Conservation (phyloP, 768 basidiomycete species). For the Rossbeevera mucosa region DNA sequence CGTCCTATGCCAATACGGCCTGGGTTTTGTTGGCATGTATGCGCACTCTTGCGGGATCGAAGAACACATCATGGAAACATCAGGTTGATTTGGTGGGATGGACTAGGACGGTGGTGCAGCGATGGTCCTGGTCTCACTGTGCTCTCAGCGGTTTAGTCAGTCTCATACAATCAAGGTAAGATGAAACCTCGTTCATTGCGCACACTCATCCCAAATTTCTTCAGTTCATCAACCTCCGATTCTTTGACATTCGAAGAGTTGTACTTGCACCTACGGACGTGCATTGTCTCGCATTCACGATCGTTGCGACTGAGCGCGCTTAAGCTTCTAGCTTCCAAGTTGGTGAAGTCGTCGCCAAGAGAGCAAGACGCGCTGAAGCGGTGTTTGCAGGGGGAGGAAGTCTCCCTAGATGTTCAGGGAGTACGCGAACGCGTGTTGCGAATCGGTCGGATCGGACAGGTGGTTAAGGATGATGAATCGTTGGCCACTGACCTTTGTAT, state of each 20-base stretch:
- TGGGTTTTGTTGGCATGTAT: conserved; percentile 64
- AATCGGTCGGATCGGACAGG: conserved; percentile 66
- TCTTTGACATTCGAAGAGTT: conserved; percentile 41
- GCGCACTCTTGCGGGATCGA: conserved; percentile 40
- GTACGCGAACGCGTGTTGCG: conserved; percentile 80
- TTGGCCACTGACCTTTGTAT: conserved; percentile 57
- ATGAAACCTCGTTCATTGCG: background rate
- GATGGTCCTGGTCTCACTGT: conserved; percentile 57
- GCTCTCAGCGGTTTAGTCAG: conserved; percentile 52
- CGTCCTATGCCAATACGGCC: conserved; percentile 39
- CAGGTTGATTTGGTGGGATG: conserved; percentile 47
- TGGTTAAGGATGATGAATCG: conserved; percentile 49
- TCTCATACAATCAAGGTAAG: conserved; percentile 46
- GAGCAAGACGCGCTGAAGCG: conserved; percentile 53
- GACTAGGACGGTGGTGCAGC: conserved; percentile 39
- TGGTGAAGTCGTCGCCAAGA: conserved; percentile 41
- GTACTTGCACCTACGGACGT: conserved; percentile 47
- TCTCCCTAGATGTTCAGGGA: conserved; percentile 71
- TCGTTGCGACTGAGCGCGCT: conserved; percentile 60
- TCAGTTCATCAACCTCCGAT: conserved; percentile 20
- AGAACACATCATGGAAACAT: conserved; percentile 42
- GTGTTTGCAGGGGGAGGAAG: conserved; percentile 78
- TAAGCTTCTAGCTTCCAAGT: conserved; percentile 53
- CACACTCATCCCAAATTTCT: background rate
- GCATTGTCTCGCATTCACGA: conserved; percentile 71